Evolutionary conservation across 768 basidiomycete genomes (phyloP), one percentile per base, ranked within the genome.

Genomic region (Xerocomellus chrysenteron): DNA sequence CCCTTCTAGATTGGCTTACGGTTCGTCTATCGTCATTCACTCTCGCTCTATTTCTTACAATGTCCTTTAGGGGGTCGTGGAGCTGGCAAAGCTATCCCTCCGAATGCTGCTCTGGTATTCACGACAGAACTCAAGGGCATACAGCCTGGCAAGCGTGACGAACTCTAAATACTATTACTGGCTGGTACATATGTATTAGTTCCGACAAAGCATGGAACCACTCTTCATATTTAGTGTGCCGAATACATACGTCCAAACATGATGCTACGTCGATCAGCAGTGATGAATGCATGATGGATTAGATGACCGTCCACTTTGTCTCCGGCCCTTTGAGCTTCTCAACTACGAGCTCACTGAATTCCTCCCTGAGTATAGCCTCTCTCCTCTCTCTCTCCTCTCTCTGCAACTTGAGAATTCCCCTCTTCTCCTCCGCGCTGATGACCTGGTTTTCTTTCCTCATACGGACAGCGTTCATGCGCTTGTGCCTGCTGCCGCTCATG

Each of bases 371-470:
- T 64, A 94, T 87, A 7, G 87, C 78, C 75, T 99, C 97, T 65
- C 93, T 82, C 75, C 95, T 85, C 73, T 88, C 86, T 72, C 90
- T 84, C 76, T 99, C 97, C 72, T 98, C 96, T 69, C 79, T 89
- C 75, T 98, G 96, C 72, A 98, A 67, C 75, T 97, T 96, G 69
- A 98, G 70, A 56, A 98, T 95, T 36, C 93, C 92, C 35, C 97
- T 77, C 80, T 98, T 98, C 81, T 99, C 97, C 75, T 98, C 97
- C 2, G 96, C 94, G 65, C 89, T 92, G 70, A 99, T 99, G 60
- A 98, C 95, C 75, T 99, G 97, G 76, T 99, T 98, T 78, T 99
- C 97, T 80, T 98, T 98, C 68, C 96, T 79, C 86, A 99, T 91
- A 57, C 97, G 90, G 43, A 99, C 96, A 1, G 97, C 96, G 64